Percentiles rank a stretch among this genome's conserved stretches.
Conservation (phyloP, 31 red algal species). For the Pterothamnion heteromorphum region DNA sequence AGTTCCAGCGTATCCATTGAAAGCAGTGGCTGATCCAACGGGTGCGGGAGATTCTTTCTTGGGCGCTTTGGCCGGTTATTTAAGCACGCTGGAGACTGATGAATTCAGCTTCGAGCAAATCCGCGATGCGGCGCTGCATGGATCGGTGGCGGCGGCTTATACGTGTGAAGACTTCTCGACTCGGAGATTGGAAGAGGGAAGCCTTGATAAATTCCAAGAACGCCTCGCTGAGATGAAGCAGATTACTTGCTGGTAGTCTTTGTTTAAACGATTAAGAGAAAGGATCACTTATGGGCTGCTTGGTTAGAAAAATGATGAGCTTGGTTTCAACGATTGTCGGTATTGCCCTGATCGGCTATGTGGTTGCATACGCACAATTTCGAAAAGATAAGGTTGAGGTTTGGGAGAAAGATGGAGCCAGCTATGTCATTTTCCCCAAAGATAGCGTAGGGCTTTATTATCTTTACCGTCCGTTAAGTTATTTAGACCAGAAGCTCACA, state of each 20-base stretch:
- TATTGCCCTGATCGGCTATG: too few species aligned
- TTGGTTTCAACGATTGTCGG: too few species aligned
- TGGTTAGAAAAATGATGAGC: too few species aligned
- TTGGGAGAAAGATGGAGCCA: too few species aligned
- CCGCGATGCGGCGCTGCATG: background rate
- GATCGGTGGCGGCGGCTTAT: conserved; percentile 10
- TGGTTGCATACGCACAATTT: too few species aligned
- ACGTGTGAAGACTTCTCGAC: conserved; percentile 6
- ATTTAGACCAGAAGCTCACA: too few species aligned
- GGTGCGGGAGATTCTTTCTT: conserved; percentile 12
- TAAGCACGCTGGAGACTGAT: background rate
- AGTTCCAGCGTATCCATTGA: background rate
- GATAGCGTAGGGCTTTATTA: too few species aligned
- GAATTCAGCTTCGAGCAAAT: background rate
- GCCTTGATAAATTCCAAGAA: background rate
- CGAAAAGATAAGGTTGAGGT: too few species aligned
- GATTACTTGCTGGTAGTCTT: background rate
- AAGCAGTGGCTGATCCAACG: conserved; percentile 14
- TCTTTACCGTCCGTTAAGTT: too few species aligned
- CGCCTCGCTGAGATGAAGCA: background rate
- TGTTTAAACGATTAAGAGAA: too few species aligned
- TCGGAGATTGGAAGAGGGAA: background rate
- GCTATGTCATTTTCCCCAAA: too few species aligned
- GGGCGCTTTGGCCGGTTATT: background rate
- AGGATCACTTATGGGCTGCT: too few species aligned